A percentile compares a stretch with the other conserved stretches of the same genome.
Evolutionary conservation across 345 rosid species (phyloP).

Genomic region (Populus ilicifolia): DNA sequence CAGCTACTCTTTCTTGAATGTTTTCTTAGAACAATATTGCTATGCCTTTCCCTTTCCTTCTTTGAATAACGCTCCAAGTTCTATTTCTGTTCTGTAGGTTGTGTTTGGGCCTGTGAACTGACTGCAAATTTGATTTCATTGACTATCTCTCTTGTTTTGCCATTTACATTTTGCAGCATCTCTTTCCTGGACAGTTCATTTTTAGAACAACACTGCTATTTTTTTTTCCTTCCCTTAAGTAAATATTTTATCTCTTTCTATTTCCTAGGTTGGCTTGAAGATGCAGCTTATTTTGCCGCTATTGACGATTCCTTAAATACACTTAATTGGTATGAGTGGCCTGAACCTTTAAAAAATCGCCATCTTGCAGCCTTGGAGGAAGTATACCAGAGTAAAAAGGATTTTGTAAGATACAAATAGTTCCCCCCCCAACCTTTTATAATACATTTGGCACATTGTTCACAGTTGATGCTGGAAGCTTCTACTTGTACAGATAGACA

Average conservation of each 20-base stretch:
- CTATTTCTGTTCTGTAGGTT: no score
- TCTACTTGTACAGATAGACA: conserved; percentile 53
- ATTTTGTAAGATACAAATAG: conserved; percentile 56
- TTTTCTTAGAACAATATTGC: not conserved
- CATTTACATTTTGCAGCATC: not conserved
- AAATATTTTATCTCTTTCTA: conserved; percentile 4
- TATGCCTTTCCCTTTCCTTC: not conserved
- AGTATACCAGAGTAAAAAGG: conserved; percentile 63
- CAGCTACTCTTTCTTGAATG: not conserved
- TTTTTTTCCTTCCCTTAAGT: not conserved
- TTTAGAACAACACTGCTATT: not conserved
- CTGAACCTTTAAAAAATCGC: conserved; percentile 66
- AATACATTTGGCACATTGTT: conserved; percentile 11
- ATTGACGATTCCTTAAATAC: conserved; percentile 56
- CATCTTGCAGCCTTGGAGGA: conserved; percentile 89
- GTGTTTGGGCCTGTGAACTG: no score
- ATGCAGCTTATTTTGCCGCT: conserved; percentile 95
- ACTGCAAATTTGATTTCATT: no score
- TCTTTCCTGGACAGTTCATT: not conserved
- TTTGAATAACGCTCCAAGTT: not conserved
- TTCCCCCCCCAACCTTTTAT: not conserved
- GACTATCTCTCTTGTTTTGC: no score
- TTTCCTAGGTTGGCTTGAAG: conserved; percentile 88
- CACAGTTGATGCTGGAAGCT: not conserved
- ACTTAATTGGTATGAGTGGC: conserved; percentile 86